Evolutionary conservation across 495 filamentous ascomycete species (phyloP), one percentile per base, ranked within the genome.

Genomic region (Hypoxylon lenormandii): DNA sequence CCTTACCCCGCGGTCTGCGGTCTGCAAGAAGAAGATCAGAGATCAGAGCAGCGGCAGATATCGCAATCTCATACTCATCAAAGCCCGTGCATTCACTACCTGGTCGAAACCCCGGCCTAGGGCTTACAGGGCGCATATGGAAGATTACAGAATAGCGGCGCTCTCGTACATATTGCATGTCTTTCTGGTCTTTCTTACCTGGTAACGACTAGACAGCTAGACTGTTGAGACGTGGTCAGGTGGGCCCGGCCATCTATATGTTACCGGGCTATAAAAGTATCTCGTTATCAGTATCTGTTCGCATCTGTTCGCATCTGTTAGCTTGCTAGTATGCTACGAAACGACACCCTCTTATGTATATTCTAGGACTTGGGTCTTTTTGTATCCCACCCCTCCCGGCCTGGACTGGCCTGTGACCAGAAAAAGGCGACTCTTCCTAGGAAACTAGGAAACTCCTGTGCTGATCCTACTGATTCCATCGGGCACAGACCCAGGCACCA

Each of bases 401-500:
- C 60, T 65, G 45, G 66, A 45, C 66, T 65, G 49, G 60, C 42
- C 60, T 43, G 33, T 64, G 33, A 59, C 22, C 53, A 45, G 23
- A 33, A 55, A 36, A 62, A 28, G n/a, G 7, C 37, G 21, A 33
- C 40, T 59, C 48, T 18, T 37, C 16, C 26, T 58, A 23, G 60
- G 60, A 59, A 69, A 59, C 15, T 64, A 28, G 30, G 30, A 33
- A 33, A 33, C 10, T 33, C 30, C 13, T 60, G 42, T 28, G 66
- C 60, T 60, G 66, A 69, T 69, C 66, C 53, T 13, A 33, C 30
- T 33, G 30, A 33, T 33, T 8, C 30, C 30, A 33, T 33, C 10
- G 30, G 43, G 60, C 60, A 64, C 51, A 64, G 42, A 43, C 30
- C 38, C 66, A 69, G 60, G 55, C 66, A 60, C 60, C 60, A 70